Conservation (phyloP, 306 rosid species). For the Styphnolobium japonicum region DNA sequence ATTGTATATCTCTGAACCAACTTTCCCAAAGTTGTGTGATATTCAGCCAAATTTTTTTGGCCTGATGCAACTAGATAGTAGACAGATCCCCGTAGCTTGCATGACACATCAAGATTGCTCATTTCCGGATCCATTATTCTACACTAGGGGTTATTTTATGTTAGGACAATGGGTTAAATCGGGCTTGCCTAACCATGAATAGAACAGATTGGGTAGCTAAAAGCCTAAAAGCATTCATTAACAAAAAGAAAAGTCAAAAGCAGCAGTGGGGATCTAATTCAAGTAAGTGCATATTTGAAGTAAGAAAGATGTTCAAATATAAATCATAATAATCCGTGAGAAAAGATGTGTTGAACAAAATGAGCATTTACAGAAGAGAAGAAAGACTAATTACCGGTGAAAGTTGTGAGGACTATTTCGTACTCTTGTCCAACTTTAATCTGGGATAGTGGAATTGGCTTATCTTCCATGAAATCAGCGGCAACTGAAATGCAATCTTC, state of each 20-base stretch:
- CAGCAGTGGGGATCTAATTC: neutral
- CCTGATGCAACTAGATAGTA: neutral
- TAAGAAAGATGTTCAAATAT: neutral
- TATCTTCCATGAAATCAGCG: slow-evolving; percentile 74
- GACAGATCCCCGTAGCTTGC: neutral
- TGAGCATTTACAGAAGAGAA: neutral
- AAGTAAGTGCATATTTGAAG: neutral
- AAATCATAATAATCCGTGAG: neutral
- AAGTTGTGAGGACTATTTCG: slow-evolving; percentile 88
- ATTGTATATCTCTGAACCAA: neutral
- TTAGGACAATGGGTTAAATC: neutral
- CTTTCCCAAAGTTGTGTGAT: neutral
- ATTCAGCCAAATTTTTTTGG: neutral
- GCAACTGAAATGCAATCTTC: slow-evolving; percentile 22
- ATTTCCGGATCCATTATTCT: neutral
- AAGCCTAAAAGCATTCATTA: neutral
- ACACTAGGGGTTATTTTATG: neutral
- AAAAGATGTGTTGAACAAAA: neutral
- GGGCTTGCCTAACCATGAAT: neutral
- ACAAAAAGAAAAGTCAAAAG: neutral
- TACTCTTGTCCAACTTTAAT: slow-evolving; percentile 77
- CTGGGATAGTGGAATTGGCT: slow-evolving; percentile 72
- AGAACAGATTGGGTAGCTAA: neutral
- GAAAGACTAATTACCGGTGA: slow-evolving; percentile 56
- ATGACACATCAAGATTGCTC: neutral